Conservation (phyloP, 768 basidiomycete species). For the Leccinum incarnatum region DNA sequence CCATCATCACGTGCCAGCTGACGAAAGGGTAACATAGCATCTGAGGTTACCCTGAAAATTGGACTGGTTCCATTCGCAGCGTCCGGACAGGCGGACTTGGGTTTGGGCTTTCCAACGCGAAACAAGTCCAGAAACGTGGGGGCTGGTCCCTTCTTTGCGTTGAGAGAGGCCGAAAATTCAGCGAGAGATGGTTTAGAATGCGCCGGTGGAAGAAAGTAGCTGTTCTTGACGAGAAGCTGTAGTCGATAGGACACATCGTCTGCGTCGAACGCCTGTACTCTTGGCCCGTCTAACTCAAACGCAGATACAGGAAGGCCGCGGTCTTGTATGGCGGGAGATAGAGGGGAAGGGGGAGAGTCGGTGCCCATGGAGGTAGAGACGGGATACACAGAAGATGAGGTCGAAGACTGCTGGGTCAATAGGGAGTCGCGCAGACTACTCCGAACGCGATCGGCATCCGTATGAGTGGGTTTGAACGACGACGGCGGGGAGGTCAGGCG, state of each 20-base stretch:
- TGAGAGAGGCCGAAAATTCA: slow-evolving; percentile 47
- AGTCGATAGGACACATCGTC: slow-evolving; percentile 87
- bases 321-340: slow-evolving; percentile 47
- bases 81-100: slow-evolving; percentile 57
- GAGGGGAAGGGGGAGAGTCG: slow-evolving; percentile 63
- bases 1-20: slow-evolving; percentile 37
- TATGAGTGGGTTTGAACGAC: slow-evolving; percentile 28
- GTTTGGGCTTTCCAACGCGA: slow-evolving; percentile 62
- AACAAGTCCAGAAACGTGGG: slow-evolving; percentile 68
- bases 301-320: slow-evolving; percentile 45
- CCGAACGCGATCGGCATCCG: slow-evolving; percentile 39
- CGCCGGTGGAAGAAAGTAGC: slow-evolving; percentile 84
- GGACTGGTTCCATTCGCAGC: slow-evolving; percentile 40
- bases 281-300: slow-evolving; percentile 48
- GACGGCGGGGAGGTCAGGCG: slow-evolving; percentile 37
- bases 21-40: slow-evolving; percentile 52
- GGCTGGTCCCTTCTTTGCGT: slow-evolving; percentile 44
- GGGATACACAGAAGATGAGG: slow-evolving; percentile 79
- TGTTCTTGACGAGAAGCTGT: slow-evolving; percentile 81
- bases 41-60: slow-evolving; percentile 62
- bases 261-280: slow-evolving; percentile 51
- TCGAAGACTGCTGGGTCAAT: slow-evolving; percentile 60
- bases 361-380: slow-evolving; percentile 65
- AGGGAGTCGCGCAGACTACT: slow-evolving; percentile 56
- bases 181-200: slow-evolving; percentile 77